Percentiles rank a stretch among this genome's conserved stretches.
Evolutionary conservation across 2,329 filamentous ascomycete genomes (phyloP).

Genomic region (Pezicula carpinea): DNA sequence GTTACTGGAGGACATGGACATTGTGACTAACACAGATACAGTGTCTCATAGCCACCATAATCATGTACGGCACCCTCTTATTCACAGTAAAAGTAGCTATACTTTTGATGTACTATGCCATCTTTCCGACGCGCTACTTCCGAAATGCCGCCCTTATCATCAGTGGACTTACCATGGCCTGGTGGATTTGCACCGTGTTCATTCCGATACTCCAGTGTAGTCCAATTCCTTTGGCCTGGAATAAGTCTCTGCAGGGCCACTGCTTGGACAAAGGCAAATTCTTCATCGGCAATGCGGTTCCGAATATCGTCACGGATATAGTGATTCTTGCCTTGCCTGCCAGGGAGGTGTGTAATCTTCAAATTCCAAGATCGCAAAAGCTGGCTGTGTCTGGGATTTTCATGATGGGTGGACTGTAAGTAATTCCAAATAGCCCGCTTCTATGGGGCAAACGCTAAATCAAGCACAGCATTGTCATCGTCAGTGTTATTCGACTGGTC

Average conservation of each 20-base stretch:
- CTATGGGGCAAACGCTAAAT: no score
- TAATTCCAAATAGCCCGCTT: not conserved
- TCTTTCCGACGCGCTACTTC: constrained; percentile 4
- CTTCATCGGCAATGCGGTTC: constrained; percentile 5
- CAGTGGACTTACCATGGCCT: constrained; percentile 5
- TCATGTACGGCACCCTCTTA: constrained; percentile 4
- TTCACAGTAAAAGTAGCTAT: constrained; percentile 7
- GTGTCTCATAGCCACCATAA: constrained; percentile 1
- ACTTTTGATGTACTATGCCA: constrained; percentile 5
- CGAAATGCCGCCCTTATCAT: not conserved
- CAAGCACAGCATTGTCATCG: not conserved
- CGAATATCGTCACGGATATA: constrained; percentile 9
- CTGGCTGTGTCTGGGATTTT: constrained; percentile 7
- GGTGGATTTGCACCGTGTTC: constrained; percentile 4
- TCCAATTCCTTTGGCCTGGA: constrained; percentile 3
- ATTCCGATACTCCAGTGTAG: constrained; percentile 4
- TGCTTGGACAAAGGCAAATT: constrained; percentile 1
- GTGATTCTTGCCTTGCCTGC: constrained; percentile 7
- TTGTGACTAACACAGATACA: not conserved
- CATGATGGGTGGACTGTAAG: constrained; percentile 4
- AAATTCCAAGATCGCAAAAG: not conserved
- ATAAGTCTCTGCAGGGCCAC: not conserved
- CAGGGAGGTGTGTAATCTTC: constrained; percentile 5
- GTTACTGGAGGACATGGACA: no score
- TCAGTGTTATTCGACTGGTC: not conserved